Base-by-base conservation (phyloP, 1,284 basidiomycete species). In the Fomitopsis betulina region DNA sequence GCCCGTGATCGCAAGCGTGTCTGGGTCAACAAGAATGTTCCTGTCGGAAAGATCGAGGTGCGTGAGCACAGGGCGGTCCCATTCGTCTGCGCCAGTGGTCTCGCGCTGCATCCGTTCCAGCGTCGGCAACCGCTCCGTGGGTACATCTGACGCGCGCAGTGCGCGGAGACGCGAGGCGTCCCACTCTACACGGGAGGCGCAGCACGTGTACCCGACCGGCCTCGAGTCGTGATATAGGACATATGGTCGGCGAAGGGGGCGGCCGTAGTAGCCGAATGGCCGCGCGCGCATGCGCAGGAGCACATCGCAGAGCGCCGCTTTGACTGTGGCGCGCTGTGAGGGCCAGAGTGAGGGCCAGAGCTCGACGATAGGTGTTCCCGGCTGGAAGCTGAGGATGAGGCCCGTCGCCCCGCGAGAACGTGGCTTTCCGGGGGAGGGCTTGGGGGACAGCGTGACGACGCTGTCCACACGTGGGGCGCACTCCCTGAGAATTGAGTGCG, bases 1-100 rank as follows among this genome's bases (percentile, higher is more conserved):
- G 9, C 58, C 58, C 51, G 53, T 57, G 8, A 60, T 15, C 13
- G n/a, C 55, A 27, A 60, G 58, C 25, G 58, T 60, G 25, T 54
- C 55, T 5, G 58, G 58, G 43, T 63, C 63, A 30, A 71, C 49
- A 25, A 67, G 53, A 33, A 72, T 58, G 49, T 71, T 65, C 21
- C 64, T 56, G 58, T 65, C 57, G 40, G 60, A 57, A 8, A 72
- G 55, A 45, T 71, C 68, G 8, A 54, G 53, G 49, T 71, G 70
- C 9, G 63, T 63, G 56, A 71, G 59, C 8, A 72, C 69, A 3
- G 70, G 60, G 7, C 58, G 50, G 21, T 56, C 55, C 42, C 32
- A 35, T n/a, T 25, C 42, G 5, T 5, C 5, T n/a, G n/a, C n/a
- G n/a, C n/a, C n/a, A n/a, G n/a, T n/a, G 1, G 21, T 53, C 54